phyloP scores from a whole-genome alignment of 2,329 filamentous ascomycete genomes.

The Diplocarpon rosae region DNA sequence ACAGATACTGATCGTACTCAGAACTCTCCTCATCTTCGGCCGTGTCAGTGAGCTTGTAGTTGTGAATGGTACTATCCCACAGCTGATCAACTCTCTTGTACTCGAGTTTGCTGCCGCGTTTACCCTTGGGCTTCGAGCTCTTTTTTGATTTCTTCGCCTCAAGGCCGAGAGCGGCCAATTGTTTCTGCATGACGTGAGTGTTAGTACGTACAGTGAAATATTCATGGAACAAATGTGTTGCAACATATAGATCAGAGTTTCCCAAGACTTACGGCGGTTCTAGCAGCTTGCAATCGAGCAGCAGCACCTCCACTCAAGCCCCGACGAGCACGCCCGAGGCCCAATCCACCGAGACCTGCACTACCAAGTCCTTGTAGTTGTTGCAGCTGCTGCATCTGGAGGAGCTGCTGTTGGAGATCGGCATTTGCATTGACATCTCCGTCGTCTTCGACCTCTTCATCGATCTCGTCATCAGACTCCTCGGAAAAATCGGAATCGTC shows the following conservation, averaged over 20 bases:
- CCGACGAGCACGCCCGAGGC: conserved; percentile 5
- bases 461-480: conserved; percentile 8
- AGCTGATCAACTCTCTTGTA: conserved; percentile 59
- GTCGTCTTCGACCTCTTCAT: conserved; percentile 12
- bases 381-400: conserved; percentile 22
- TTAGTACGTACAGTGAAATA: no score
- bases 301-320: conserved; percentile 10
- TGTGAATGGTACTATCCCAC: conserved; percentile 47
- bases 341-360: conserved; percentile 3
- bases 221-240: no score
- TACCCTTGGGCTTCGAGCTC: conserved; percentile 30
- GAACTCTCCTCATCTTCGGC: conserved; percentile 48
- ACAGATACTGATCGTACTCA: conserved; percentile 69
- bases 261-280: conserved; percentile 8
- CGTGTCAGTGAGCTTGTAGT: conserved; percentile 59
- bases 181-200: conserved; percentile 2
- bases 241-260: no score
- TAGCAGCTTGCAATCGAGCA: conserved; percentile 15
- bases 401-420: conserved; percentile 9
- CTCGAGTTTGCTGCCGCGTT: conserved; percentile 43
- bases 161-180: conserved; percentile 16
- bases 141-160: conserved; percentile 29
- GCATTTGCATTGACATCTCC: conserved; percentile 8
- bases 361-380: conserved; percentile 16
- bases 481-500: conserved; percentile 17